phyloP scores from a whole-genome alignment of 1,139 yeast genomes.

The Pneumocystis jirovecii region DNA sequence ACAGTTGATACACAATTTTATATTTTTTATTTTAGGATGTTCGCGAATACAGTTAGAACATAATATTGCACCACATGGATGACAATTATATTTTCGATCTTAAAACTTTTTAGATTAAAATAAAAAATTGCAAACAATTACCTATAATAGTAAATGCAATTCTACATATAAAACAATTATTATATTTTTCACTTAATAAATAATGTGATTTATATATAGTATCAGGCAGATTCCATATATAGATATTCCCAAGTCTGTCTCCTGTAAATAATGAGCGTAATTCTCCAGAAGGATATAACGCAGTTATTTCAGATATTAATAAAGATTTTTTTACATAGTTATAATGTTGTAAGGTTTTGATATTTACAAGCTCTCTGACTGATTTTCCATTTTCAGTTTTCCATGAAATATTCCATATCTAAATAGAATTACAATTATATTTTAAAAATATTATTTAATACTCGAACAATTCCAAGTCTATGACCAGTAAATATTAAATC shows the following conservation, averaged over 20 bases:
- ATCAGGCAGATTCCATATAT: conserved; percentile 5
- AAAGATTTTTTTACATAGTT: not conserved
- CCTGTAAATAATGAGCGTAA: conserved; percentile 6
- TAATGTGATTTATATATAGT: conserved; percentile 2
- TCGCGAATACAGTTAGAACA: not conserved
- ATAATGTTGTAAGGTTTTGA: not conserved
- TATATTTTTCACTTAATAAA: not conserved
- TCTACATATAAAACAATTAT: conserved; percentile 3
- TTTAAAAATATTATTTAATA: not conserved
- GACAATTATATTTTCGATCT: not conserved
- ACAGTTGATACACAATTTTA: not conserved
- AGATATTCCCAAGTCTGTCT: conserved; percentile 2
- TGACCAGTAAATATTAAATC: conserved; percentile 12
- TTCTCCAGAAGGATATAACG: conserved; percentile 1
- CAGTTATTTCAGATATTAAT: conserved; percentile 1
- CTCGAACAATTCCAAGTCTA: conserved; percentile 6
- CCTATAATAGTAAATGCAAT: conserved; percentile 6
- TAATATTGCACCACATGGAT: not conserved
- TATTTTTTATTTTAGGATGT: not conserved
- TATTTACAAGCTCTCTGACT: not conserved
- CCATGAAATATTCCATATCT: conserved; percentile 4
- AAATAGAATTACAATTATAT: not conserved
- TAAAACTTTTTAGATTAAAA: not conserved
- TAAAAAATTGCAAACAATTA: not conserved
- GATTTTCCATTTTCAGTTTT: conserved; percentile 1